Base-by-base conservation (phyloP, 202 grass and related monocot genomes). In the Bolboschoenoplectus hybrid region DNA sequence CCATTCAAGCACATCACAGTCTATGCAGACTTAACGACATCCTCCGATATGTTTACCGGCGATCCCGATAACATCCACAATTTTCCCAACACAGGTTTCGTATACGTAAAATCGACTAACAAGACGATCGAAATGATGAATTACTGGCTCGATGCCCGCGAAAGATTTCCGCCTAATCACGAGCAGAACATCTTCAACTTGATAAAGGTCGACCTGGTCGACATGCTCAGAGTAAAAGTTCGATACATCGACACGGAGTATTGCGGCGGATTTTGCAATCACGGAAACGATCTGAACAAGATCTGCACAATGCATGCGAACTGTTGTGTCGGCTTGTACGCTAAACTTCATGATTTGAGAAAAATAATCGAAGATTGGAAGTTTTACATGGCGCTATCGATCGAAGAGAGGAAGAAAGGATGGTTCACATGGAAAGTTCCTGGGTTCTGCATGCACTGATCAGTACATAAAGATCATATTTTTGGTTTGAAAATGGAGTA, bases 251-350 rank as follows among this genome's bases (percentile, higher is more conserved):
- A 93, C 86, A 81, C 92, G 13, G 79, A 67, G 0, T 86, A 74
- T 56, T 84, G 91, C 2, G 91, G 83, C 6, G 95, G 95, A 0
- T 94, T 97, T 55, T 97, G 95, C 16, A 87, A 72, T 35, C 81
- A 85, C 3, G 90, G 88, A 0, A 92, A 87, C 67, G 88, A 97
- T 17, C 26, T 97, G 0, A 34, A 58, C 43, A 92, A 91, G 88
- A 81, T 97, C 0, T 93, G 88, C 50, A 96, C 89, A 1, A 89
- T 96, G 89, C 93, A 96, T 43, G 86, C 91, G 9, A 96, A 96
- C 2, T 96, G 93, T 7, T 96, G 93, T 17, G 71, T 91, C 0
- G 87, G 90, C 1, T 63, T 92, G 0, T 16, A 4, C 0, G 12
- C 80, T 38, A 97, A 97, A 85, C 79, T 94, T 80, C 56, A 53